Evolutionary conservation across 2,329 filamentous ascomycete species (phyloP).

Genomic region (Falciphora oryzae): DNA sequence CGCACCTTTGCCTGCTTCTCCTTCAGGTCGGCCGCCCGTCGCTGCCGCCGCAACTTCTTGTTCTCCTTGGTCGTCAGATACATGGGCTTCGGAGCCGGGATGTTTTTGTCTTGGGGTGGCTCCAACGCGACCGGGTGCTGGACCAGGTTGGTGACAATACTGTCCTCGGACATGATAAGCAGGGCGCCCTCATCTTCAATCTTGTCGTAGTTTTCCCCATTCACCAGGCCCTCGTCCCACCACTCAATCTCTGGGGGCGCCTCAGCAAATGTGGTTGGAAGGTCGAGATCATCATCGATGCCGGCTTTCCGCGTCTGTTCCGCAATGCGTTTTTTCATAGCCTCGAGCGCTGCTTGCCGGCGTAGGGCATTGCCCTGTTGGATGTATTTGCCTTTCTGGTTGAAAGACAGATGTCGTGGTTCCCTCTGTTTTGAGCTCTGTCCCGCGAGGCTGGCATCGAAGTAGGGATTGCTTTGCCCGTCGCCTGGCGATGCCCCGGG

Average conservation of each 20-base stretch:
- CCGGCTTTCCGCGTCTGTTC: slow-evolving; percentile 83
- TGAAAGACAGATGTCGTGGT: slow-evolving; percentile 77
- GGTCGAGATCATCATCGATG: slow-evolving; percentile 83
- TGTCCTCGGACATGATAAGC: slow-evolving; percentile 72
- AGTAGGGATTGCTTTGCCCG: slow-evolving; percentile 66
- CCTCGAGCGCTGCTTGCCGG: slow-evolving; percentile 81
- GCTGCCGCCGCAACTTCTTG: slow-evolving; percentile 82
- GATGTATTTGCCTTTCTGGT: slow-evolving; percentile 95
- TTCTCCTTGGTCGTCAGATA: slow-evolving; percentile 88
- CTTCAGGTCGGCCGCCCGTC: slow-evolving; percentile 87
- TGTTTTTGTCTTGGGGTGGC: slow-evolving; percentile 82
- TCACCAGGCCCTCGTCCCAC: slow-evolving; percentile 90
- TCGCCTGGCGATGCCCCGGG: slow-evolving; percentile 20
- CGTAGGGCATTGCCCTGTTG: slow-evolving; percentile 86
- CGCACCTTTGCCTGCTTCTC: slow-evolving; percentile 96
- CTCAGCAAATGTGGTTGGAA: slow-evolving; percentile 86
- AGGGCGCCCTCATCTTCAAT: slow-evolving; percentile 60
- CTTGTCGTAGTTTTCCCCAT: slow-evolving; percentile 67
- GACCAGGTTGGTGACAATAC: slow-evolving; percentile 83
- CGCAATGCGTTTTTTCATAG: slow-evolving; percentile 90
- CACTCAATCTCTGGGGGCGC: slow-evolving; percentile 86
- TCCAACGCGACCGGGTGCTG: slow-evolving; percentile 90
- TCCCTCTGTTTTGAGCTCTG: slow-evolving; percentile 58
- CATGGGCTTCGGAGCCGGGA: slow-evolving; percentile 78
- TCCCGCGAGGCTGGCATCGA: slow-evolving; percentile 55